Evolutionary conservation across 2,329 filamentous ascomycete species (phyloP), one percentile per base, ranked within the genome.

Genomic region (Fusarium chuoi): DNA sequence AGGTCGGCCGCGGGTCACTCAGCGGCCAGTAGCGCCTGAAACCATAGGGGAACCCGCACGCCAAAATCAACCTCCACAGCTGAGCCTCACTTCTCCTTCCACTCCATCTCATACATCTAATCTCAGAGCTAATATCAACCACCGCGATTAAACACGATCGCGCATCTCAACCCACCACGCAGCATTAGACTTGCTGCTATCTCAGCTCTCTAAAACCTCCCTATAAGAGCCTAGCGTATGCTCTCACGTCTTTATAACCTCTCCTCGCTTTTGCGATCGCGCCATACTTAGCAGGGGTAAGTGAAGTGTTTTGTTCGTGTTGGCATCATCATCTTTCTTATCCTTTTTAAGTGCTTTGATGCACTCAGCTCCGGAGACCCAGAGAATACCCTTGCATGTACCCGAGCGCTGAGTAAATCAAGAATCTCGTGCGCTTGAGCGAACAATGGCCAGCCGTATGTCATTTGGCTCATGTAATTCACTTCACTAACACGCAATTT

Each of bases 21-120:
- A 74, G 68, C 66, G 72, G 42, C 65, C 33, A 46, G 62, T 66
- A 75, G 68, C 72, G 72, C 72, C 72, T 75, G 63, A 73, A 65
- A 49, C 57, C 62, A 44, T 39, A 68, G 59, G 67, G 51, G 63
- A 75, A 60, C 35, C 51, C 59, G 28, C 52, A 26, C 61, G 64
- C 68, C 71, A 73, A 74, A 71, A 70, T 56, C 39, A 49, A 70
- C 71, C 68, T 74, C 72, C 64, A 62, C 72, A 60, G 55, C 57
- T 65, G 64, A 74, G 68, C 72, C 64, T 63, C 60, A 70, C 56
- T 64, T 69, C 68, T 46, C 52, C 58, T 70, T 64, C 66, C 41
- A 54, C 60, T 73, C 45, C 45, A 48, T 48, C 65, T 59, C 64
- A 66, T 73, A 56, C 68, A 74, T 59, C 66, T 70, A 73, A 72